phyloP scores from a whole-genome alignment of 1,284 basidiomycete species.

The Agroathelia rolfsii region DNA sequence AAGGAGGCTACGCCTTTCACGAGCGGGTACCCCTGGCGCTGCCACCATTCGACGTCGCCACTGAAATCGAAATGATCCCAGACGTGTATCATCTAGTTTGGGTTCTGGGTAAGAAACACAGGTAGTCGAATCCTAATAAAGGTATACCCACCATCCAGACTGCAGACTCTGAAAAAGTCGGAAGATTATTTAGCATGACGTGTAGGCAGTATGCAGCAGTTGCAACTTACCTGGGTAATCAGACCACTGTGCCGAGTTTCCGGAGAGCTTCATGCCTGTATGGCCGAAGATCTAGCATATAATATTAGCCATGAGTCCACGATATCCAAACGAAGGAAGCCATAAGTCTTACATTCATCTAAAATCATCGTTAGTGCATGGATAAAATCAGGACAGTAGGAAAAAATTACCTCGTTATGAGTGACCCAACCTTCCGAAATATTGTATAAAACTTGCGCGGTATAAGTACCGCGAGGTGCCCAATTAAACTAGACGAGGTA shows the following conservation, averaged over 20 bases:
- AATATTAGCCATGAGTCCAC: background rate
- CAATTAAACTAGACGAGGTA: slow-evolving; percentile 49
- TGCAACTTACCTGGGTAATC: slow-evolving; percentile 57
- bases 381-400: slow-evolving; percentile 5
- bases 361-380: background rate
- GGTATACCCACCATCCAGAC: slow-evolving; percentile 63
- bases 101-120: slow-evolving; percentile 2
- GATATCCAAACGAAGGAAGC: too few species aligned
- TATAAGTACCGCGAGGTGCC: slow-evolving; percentile 58
- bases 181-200: too few species aligned
- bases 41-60: slow-evolving; percentile 58
- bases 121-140: slow-evolving; percentile 1
- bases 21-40: slow-evolving; percentile 60
- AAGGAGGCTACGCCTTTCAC: slow-evolving; percentile 63
- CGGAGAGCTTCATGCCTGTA: slow-evolving; percentile 60
- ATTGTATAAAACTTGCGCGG: slow-evolving; percentile 60
- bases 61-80: slow-evolving; percentile 74
- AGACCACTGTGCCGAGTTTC: slow-evolving; percentile 51
- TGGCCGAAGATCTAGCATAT: slow-evolving; percentile 57
- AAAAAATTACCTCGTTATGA: slow-evolving; percentile 47
- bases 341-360: slow-evolving; percentile 62
- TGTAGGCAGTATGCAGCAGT: too few species aligned
- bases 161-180: slow-evolving; percentile 41
- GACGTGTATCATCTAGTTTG: slow-evolving; percentile 62
- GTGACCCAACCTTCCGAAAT: slow-evolving; percentile 61